Conservation (phyloP, 495 filamentous ascomycete genomes). For the Alectoria sarmentosa region DNA sequence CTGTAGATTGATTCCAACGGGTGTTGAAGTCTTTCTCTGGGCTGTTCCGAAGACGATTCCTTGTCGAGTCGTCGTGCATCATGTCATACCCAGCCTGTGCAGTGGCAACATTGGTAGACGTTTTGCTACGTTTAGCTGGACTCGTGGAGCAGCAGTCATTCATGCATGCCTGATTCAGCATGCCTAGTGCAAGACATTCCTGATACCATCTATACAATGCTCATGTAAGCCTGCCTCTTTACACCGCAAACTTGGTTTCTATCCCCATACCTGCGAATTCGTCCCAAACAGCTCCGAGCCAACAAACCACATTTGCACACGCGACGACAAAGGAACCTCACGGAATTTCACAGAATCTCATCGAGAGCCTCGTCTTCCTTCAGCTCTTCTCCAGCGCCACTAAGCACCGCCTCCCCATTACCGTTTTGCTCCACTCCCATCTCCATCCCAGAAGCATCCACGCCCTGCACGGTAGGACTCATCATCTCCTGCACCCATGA, state of each 20-base stretch:
- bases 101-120: background rate
- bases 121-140: background rate
- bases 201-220: background rate
- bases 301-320: background rate
- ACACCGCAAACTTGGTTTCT: background rate
- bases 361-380: constrained; percentile 9
- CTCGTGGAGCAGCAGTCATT: background rate
- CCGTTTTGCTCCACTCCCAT: constrained; percentile 18
- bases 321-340: constrained; percentile 4
- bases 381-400: background rate
- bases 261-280: background rate
- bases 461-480: constrained; percentile 10
- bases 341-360: constrained; percentile 19
- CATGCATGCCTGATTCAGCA: background rate
- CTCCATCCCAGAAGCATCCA: constrained; percentile 2
- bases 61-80: background rate
- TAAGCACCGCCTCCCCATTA: constrained; percentile 10
- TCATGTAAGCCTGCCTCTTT: background rate
- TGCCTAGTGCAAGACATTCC: background rate
- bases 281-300: background rate
- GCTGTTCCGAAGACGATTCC: background rate
- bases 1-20: background rate
- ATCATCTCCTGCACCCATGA: constrained; percentile 41
- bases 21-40: background rate
- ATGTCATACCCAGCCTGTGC: background rate